Base-by-base conservation (phyloP, 2,329 filamentous ascomycete species). In the Hawksworthiomyces lignivorus region DNA sequence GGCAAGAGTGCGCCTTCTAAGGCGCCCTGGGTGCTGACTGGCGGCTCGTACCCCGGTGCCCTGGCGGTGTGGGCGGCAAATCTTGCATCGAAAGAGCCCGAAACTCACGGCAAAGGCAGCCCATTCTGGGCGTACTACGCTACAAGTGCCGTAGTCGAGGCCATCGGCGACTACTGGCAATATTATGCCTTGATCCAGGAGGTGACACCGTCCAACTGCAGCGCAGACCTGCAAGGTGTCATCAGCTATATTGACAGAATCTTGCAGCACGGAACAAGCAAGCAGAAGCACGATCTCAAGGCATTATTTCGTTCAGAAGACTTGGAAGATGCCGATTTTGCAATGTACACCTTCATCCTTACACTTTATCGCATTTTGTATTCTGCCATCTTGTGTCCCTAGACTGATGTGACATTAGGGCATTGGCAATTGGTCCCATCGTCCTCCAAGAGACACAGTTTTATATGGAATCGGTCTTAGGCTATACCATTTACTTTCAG, bases 111-210 rank as follows among this genome's bases (percentile, higher is more conserved):
- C 24, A 12, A 12, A 8, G 24, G 24, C 12, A 44, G 37, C 26
- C 41, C 35, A n/a, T 73, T 73, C 55, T 77, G 73, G 73, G 72
- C 72, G 1, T 75, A 75, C 51, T 70, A 73, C 45, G 66, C 71
- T 19, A 70, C 70, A 4, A 74, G 70, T 52, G 75, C 68, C 4
- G 69, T 73, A 3, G 73, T 77, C 1, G 57, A 78, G 54, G 63
- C 69, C 1, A 59, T 77, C 20, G 57, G 60, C 9, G 64, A 71
- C 31, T 69, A 76, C 48, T 77, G 70, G 70, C 60, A 65, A 50
- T 78, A 77, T 49, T 77, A 75, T 52, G 44, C 36, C 17, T 15
- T 34, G 9, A 39, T 45, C 4, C 63, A 68, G 47, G 58, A 70
- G 46, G 72, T 68, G 11, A 73, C 75, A 56, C 68, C 75, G 0